phyloP scores from a whole-genome alignment of 2,329 filamentous ascomycete genomes.

The Aspergillus sp. region DNA sequence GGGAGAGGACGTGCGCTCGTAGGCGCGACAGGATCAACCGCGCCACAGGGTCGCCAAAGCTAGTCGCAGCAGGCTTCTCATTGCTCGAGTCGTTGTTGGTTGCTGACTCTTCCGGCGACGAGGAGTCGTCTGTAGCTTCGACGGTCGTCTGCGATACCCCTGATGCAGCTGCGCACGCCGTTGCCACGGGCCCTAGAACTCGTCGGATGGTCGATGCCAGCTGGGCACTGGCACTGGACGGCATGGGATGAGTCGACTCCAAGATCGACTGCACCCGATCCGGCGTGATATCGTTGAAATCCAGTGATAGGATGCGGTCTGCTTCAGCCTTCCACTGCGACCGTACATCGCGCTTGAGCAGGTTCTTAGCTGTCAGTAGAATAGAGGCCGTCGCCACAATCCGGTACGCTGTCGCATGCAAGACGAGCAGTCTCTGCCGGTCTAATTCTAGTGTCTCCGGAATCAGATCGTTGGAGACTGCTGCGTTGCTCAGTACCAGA shows the following conservation, averaged over 20 bases:
- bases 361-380: constrained; percentile 56
- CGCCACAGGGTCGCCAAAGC: constrained; percentile 53
- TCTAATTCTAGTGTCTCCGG: constrained; percentile 56
- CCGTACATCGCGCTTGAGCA: constrained; percentile 56
- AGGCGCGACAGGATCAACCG: constrained; percentile 53
- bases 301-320: constrained; percentile 48
- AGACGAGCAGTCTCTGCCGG: constrained; percentile 42
- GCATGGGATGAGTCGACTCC: constrained; percentile 43
- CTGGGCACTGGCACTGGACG: constrained; percentile 36
- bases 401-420: constrained; percentile 48
- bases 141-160: constrained; percentile 19
- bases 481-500: constrained; percentile 47
- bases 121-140: constrained; percentile 15
- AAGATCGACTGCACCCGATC: constrained; percentile 39
- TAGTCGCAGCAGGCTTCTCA: constrained; percentile 20
- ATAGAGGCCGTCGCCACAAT: constrained; percentile 55
- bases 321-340: constrained; percentile 57
- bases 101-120: constrained; percentile 51
- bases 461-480: constrained; percentile 44
- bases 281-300: constrained; percentile 34
- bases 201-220: constrained; percentile 42
- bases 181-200: constrained; percentile 48
- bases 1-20: constrained; percentile 46
- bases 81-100: constrained; percentile 16
- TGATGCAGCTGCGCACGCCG: constrained; percentile 26